Evolutionary conservation across 441 rosid genomes (phyloP).

Genomic region (Corymbia citriodora): DNA sequence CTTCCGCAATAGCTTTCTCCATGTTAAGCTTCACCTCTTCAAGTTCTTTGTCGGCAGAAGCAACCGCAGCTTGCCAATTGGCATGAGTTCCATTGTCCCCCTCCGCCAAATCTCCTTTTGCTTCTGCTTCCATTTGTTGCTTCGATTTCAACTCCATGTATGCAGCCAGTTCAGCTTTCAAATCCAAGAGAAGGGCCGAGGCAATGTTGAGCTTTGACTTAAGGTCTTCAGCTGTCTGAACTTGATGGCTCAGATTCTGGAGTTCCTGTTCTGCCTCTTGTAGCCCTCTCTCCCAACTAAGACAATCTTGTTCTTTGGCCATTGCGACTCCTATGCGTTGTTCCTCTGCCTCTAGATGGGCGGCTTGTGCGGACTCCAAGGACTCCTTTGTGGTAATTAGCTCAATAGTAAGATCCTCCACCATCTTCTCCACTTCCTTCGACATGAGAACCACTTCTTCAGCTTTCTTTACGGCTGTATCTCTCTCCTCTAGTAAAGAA

Average conservation of each 20-base stretch:
- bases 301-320: constrained; percentile 83
- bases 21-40: constrained; percentile 65
- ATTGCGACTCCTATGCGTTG: constrained; percentile 81
- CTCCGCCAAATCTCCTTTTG: constrained; percentile 20
- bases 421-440: constrained; percentile 76
- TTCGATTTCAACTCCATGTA: constrained; percentile 74
- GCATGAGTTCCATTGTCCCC: constrained; percentile 20
- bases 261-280: constrained; percentile 85
- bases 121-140: constrained; percentile 35
- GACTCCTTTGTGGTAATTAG: constrained; percentile 78
- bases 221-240: constrained; percentile 60
- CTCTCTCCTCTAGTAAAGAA: constrained; percentile 50
- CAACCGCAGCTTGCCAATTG: constrained; percentile 48
- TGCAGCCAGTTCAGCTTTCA: constrained; percentile 76
- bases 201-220: constrained; percentile 68
- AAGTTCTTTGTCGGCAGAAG: constrained; percentile 80
- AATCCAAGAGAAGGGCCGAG: constrained; percentile 60
- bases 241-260: constrained; percentile 62
- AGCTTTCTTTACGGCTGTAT: constrained; percentile 55
- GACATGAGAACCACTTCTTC: constrained; percentile 64
- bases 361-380: constrained; percentile 82
- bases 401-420: constrained; percentile 84
- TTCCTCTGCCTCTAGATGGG: constrained; percentile 91
- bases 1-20: constrained; percentile 74
- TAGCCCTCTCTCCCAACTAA: constrained; percentile 80